These are phyloP conservation scores for Cylindrotheca closterium DNA, from an alignment of 108 stramenopile genomes.

Conservation along the genomic window DNA sequence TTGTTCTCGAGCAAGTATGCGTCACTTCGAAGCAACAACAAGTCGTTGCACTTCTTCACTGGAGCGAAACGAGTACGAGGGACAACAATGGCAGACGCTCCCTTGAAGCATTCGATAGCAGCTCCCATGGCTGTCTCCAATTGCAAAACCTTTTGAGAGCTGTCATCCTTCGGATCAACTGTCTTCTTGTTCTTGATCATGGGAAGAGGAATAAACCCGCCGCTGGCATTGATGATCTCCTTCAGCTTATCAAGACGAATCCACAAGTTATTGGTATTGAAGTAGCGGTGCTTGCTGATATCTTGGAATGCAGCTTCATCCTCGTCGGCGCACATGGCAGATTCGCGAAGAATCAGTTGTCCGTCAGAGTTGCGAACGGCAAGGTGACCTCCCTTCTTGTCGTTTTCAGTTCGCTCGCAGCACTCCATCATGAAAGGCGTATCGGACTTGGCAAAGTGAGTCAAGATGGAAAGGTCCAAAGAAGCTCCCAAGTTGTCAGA, in stretches of 20 bases:
- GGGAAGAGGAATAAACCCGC: constrained; percentile 96
- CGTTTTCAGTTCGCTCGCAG: constrained; percentile 93
- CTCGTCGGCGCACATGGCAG: constrained; percentile 97
- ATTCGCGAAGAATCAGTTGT: constrained; percentile 95
- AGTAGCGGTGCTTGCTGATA: constrained; percentile 91
- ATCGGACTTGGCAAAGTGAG: constrained; percentile 91
- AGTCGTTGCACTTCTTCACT: constrained; percentile 99
- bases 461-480: constrained; percentile 90
- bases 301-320: constrained; percentile 96
- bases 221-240: constrained; percentile 88
- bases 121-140: constrained; percentile 99
- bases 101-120: constrained; percentile 97
- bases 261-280: constrained; percentile 99
- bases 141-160: constrained; percentile 90
- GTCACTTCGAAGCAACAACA: constrained; percentile 95
- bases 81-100: constrained; percentile 92
- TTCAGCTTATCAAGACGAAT: constrained; percentile 95
- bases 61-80: constrained; percentile 98
- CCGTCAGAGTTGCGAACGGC: constrained; percentile 87
- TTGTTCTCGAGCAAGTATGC: constrained; percentile 88
- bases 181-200: constrained; percentile 99
- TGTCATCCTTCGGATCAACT: constrained; percentile 97
- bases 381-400: constrained; percentile 99
- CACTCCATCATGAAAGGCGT: constrained; percentile 99
- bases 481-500: constrained; percentile 99